These are phyloP conservation scores for Schizothecium vesticola DNA, from an alignment of 495 filamentous ascomycete genomes.

Conservation along the genomic window DNA sequence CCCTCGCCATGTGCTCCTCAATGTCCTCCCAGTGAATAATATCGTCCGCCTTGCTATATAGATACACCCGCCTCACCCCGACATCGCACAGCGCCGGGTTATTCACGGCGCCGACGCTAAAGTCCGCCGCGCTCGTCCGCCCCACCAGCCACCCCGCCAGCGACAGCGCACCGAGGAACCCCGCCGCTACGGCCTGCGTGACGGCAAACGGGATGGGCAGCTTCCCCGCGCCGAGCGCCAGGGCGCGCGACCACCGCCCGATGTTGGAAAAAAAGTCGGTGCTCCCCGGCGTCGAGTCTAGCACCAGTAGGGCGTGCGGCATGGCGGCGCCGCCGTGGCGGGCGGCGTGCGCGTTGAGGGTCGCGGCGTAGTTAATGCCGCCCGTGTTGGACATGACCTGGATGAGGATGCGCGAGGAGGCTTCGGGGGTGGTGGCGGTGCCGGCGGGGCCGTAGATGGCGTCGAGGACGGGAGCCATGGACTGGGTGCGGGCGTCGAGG, in stretches of 20 bases:
- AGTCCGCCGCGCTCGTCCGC: slow-evolving; percentile 30
- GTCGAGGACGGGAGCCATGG: slow-evolving; percentile 49
- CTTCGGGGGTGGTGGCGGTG: background rate
- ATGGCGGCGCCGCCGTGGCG: slow-evolving; percentile 24
- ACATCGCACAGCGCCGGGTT: slow-evolving; percentile 26
- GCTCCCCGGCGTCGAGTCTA: slow-evolving; percentile 50
- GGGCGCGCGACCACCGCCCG: slow-evolving; percentile 45
- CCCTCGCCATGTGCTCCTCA: slow-evolving; percentile 44
- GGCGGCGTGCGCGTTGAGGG: slow-evolving; percentile 41
- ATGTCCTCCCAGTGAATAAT: slow-evolving; percentile 51
- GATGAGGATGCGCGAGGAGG: slow-evolving; percentile 32
- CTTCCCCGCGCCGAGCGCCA: slow-evolving; percentile 43
- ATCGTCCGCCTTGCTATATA: slow-evolving; percentile 52
- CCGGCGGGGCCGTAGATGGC: background rate
- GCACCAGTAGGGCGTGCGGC: slow-evolving; percentile 43
- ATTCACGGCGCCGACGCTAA: slow-evolving; percentile 32
- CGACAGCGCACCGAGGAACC: slow-evolving; percentile 28
- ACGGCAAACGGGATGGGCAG: slow-evolving; percentile 42
- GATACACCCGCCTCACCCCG: slow-evolving; percentile 37
- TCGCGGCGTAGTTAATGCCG: slow-evolving; percentile 45
- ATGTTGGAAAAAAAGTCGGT: slow-evolving; percentile 44
- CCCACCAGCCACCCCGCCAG: slow-evolving; percentile 29
- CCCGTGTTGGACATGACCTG: slow-evolving; percentile 52
- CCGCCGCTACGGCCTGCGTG: slow-evolving; percentile 37
- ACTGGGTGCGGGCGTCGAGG: slow-evolving; percentile 36